phyloP scores from a whole-genome alignment of 352 stramenopile genomes.

The Chrysophaeum taylorii region DNA sequence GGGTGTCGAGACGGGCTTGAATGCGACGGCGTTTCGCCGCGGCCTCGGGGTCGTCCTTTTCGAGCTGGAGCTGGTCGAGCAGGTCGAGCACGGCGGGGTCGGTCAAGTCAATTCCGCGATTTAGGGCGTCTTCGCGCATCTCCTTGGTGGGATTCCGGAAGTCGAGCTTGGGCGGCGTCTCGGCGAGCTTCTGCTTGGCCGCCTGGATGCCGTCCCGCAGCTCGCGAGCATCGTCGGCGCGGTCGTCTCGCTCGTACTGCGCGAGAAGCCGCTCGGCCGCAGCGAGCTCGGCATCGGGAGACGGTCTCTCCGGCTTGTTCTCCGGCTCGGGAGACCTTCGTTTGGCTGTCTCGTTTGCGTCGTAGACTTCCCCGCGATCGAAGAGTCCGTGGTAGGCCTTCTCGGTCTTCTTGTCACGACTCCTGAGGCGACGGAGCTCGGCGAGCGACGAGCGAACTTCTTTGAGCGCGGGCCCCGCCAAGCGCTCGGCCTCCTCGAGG shows the following conservation, averaged over 20 bases:
- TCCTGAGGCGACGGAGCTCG: not conserved
- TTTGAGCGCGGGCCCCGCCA: not conserved
- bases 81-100: constrained; percentile 13
- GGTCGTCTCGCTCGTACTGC: constrained; percentile 17
- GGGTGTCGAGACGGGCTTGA: too few species aligned
- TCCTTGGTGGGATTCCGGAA: constrained; percentile 10
- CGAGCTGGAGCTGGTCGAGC: constrained; percentile 5
- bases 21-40: too few species aligned
- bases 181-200: constrained; percentile 14
- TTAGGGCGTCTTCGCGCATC: constrained; percentile 7
- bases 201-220: constrained; percentile 12
- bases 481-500: not conserved
- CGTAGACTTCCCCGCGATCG: constrained; percentile 2
- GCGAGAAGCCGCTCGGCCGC: constrained; percentile 17
- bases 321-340: not conserved
- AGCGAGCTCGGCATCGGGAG: constrained; percentile 20
- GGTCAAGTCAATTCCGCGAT: constrained; percentile 16
- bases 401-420: not conserved
- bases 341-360: not conserved
- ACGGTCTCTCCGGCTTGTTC: not conserved
- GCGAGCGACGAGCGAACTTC: not conserved
- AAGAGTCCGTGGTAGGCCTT: constrained; percentile 4
- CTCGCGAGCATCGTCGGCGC: constrained; percentile 15
- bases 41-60: not conserved
- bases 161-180: not conserved